phyloP scores from a whole-genome alignment of 192 early-diverging fungal species.

The Spinellus fusiger region DNA sequence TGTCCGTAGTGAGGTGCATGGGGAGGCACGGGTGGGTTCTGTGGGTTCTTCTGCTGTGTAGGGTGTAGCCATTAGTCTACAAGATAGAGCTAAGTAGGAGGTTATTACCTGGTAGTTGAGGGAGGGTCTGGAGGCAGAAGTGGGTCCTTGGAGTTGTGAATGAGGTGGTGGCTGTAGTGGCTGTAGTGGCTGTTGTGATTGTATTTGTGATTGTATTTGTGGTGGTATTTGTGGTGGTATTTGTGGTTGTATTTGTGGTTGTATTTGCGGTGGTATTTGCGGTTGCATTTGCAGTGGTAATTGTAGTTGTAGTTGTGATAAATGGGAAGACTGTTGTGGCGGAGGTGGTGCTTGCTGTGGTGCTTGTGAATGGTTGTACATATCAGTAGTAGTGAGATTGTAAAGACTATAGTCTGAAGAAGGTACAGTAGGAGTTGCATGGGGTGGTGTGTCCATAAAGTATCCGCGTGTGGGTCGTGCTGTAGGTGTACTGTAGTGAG shows the following conservation, averaged over 20 bases:
- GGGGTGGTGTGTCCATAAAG: neutral
- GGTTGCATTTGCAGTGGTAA: too few species aligned
- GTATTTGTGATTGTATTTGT: neutral
- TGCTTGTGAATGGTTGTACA: neutral
- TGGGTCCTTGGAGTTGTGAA: too few species aligned
- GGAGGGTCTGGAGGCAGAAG: too few species aligned
- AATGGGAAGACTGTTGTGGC: too few species aligned
- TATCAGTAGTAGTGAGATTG: neutral
- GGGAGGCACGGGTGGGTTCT: too few species aligned
- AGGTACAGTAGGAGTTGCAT: neutral
- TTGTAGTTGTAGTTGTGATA: neutral
- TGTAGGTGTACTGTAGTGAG: neutral
- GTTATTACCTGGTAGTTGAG: too few species aligned
- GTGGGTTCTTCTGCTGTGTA: too few species aligned
- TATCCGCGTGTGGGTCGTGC: neutral
- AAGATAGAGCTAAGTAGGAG: too few species aligned
- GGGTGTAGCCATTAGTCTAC: too few species aligned
- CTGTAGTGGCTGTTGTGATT: neutral
- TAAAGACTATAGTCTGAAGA: neutral
- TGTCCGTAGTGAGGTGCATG: neutral
- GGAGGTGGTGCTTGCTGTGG: neutral
- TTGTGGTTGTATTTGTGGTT: neutral
- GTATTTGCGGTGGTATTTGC: neutral
- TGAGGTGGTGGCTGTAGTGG: neutral
- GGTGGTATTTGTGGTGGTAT: neutral